Percentiles rank a stretch among this genome's conserved stretches.
Evolutionary conservation across 2,329 filamentous ascomycete species (phyloP).

Genomic region (Tolypocladium tundrense): DNA sequence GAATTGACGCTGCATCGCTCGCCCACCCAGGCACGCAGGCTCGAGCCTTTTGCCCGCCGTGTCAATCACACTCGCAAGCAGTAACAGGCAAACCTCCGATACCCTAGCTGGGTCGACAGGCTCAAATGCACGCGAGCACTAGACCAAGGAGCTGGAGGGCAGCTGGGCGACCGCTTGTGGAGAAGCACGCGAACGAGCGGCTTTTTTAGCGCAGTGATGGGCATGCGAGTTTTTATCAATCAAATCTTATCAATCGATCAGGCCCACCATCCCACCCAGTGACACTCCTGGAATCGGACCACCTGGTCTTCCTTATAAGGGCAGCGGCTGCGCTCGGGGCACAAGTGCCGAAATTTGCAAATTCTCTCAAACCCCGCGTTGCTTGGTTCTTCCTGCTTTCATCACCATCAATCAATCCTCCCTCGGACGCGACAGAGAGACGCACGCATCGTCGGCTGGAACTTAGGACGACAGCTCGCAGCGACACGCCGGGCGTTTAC

Average conservation of each 20-base stretch:
- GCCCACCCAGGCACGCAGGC: background rate
- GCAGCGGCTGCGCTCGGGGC: slow-evolving; percentile 2
- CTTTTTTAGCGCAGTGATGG: background rate
- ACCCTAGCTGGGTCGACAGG: background rate
- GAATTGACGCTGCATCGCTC: background rate
- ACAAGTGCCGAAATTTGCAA: background rate
- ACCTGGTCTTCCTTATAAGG: slow-evolving; percentile 5
- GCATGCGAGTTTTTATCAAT: slow-evolving; percentile 28
- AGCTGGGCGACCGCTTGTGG: background rate
- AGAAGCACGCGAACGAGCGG: background rate
- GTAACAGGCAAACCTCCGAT: background rate
- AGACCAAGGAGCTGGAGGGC: background rate
- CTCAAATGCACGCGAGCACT: background rate
- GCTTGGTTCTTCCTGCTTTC: background rate
- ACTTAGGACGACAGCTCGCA: background rate
- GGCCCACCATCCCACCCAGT: slow-evolving; percentile 13
- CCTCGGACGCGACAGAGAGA: background rate
- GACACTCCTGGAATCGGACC: slow-evolving; percentile 23
- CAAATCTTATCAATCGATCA: slow-evolving; percentile 40
- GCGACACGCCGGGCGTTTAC: background rate
- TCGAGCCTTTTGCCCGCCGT: background rate
- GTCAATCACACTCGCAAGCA: background rate
- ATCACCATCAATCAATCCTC: background rate
- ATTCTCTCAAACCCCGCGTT: slow-evolving; percentile 1
- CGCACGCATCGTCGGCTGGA: background rate